Conservation (phyloP, 2,329 filamentous ascomycete genomes). For the Lachnellula hyalina region DNA sequence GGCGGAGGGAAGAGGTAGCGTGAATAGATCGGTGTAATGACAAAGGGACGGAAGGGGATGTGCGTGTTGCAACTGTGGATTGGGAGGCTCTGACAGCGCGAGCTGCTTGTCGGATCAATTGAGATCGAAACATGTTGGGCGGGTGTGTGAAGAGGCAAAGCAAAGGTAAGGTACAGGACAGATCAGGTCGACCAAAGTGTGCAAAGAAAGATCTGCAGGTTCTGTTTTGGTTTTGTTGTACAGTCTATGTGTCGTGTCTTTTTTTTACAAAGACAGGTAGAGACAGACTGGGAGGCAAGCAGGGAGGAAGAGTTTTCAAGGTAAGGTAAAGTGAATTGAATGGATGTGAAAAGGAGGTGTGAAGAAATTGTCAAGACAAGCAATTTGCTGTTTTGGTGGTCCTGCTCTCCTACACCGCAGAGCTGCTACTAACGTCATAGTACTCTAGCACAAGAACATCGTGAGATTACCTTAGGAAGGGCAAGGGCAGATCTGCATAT, state of each 20-base stretch:
- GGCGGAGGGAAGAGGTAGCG: constrained; percentile 12
- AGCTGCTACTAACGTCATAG: too few species aligned
- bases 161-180: neutral
- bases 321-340: neutral
- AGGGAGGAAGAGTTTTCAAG: neutral
- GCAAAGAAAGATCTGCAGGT: too few species aligned
- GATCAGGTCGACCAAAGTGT: neutral
- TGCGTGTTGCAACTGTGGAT: constrained; percentile 12
- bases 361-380: neutral
- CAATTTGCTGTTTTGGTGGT: neutral
- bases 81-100: constrained; percentile 20
- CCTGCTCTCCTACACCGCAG: too few species aligned
- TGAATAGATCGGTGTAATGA: constrained; percentile 18
- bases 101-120: constrained; percentile 25
- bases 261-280: neutral
- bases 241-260: too few species aligned
- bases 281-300: neutral
- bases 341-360: too few species aligned
- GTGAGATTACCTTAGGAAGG: too few species aligned
- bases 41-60: constrained; percentile 8
- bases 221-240: too few species aligned
- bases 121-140: constrained; percentile 27
- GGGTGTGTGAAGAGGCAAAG: neutral
- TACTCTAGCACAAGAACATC: too few species aligned
- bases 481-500: too few species aligned